Percentiles rank a stretch among this genome's conserved stretches.
phyloP scores from a whole-genome alignment of 352 stramenopile species.

The Globisporangium echinulatum region DNA sequence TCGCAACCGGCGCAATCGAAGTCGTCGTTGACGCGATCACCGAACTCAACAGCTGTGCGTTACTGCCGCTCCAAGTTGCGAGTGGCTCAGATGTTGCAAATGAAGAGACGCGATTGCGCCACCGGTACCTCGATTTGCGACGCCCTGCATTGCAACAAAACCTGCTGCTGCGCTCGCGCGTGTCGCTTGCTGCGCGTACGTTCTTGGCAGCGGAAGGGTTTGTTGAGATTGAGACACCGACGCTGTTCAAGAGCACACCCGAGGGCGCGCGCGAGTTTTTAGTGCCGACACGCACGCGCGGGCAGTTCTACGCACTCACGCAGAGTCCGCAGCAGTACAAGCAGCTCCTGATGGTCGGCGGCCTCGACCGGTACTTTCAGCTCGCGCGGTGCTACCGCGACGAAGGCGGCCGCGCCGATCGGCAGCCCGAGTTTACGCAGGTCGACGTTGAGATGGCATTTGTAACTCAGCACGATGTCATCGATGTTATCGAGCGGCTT shows the following conservation, averaged over 20 bases:
- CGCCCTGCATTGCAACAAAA: slow-evolving; percentile 73
- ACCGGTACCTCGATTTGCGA: slow-evolving; percentile 80
- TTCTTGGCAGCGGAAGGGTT: slow-evolving; percentile 68
- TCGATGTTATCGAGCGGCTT: slow-evolving; percentile 67
- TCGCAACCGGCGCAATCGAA: slow-evolving; percentile 71
- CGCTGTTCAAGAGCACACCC: slow-evolving; percentile 84
- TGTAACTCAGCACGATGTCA: slow-evolving; percentile 65
- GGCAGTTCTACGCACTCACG: slow-evolving; percentile 82
- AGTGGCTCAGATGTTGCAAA: slow-evolving; percentile 48
- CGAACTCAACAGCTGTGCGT: slow-evolving; percentile 55
- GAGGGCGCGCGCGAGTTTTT: slow-evolving; percentile 85
- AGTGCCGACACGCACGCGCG: slow-evolving; percentile 61
- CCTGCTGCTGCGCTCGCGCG: slow-evolving; percentile 61
- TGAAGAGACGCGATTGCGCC: slow-evolving; percentile 68
- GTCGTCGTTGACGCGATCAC: slow-evolving; percentile 56
- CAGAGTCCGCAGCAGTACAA: slow-evolving; percentile 92
- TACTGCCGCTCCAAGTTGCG: slow-evolving; percentile 58
- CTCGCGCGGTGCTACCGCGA: slow-evolving; percentile 87
- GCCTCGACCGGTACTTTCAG: slow-evolving; percentile 87
- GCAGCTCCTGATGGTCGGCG: slow-evolving; percentile 87
- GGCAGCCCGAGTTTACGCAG: slow-evolving; percentile 89
- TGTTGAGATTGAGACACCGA: slow-evolving; percentile 86
- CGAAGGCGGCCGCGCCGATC: slow-evolving; percentile 81
- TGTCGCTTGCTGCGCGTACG: slow-evolving; percentile 64
- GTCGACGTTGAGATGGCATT: slow-evolving; percentile 90